Base-by-base conservation (phyloP, 495 filamentous ascomycete species). In the Letharia lupina region DNA sequence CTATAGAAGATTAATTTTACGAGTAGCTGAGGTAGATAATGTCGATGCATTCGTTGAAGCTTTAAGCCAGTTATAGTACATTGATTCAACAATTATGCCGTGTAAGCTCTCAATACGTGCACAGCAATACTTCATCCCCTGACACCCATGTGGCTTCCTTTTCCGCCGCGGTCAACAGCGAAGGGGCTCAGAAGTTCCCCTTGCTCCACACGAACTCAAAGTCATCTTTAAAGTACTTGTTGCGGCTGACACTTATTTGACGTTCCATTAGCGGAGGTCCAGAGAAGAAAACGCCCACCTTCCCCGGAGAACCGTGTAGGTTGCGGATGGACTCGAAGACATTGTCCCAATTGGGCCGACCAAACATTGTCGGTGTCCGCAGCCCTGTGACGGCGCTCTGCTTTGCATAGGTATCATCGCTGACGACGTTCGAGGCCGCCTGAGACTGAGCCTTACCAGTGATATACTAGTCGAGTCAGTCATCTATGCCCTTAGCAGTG, bases 371-470 rank as follows among this genome's bases (percentile, higher is more conserved):
- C 54, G 88, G 88, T 52, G 87, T 85, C 41, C 88, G 80, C 18
- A 91, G 79, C 62, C 88, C 88, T 8, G 88, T 91, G 69, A 91
- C 90, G 65, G 87, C 82, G 74, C 90, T 87, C 74, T 86, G 86
- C 72, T 90, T 87, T 67, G 88, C 87, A 70, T 90, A 87, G 63
- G 86, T 88, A 68, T 91, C 88, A 75, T 91, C 89, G 78, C 90
- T 90, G 87, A 90, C 90, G 79, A 91, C 90, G 71, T 91, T 90
- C 13, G 86, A 89, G 47, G 88, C 88, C 70, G 90, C 88, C 73
- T 91, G 88, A 16, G 81, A 79, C 79, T 90, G 90, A 78, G 90
- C 90, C 77, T 88, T 89, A 63, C 84, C 84, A 10, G 88, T 90
- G 67, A 91, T 79, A 73, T 90, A 89, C 75, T 78, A 61, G 23